These are phyloP conservation scores for Talaromyces pinophilus DNA, from an alignment of 2,329 filamentous ascomycete genomes.

Conservation along the genomic window DNA sequence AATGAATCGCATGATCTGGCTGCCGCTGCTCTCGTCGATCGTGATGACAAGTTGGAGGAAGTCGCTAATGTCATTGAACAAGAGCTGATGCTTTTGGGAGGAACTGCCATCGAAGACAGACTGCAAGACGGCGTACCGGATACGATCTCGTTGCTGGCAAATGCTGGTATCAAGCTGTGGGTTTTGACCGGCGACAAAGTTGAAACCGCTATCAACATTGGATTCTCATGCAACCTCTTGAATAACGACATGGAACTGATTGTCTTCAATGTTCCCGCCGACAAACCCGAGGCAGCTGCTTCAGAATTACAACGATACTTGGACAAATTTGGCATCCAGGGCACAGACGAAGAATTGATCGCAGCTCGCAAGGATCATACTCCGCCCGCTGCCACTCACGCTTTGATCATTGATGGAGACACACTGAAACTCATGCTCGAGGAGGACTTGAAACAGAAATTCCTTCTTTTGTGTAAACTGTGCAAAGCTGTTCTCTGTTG, in stretches of 20 bases:
- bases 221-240: slow-evolving; percentile 95
- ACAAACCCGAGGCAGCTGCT: slow-evolving; percentile 65
- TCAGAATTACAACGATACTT: slow-evolving; percentile 74
- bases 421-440: slow-evolving; percentile 85
- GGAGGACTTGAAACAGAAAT: slow-evolving; percentile 82
- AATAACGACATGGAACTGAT: slow-evolving; percentile 98
- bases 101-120: slow-evolving; percentile 95
- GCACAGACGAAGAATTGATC: slow-evolving; percentile 80
- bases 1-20: slow-evolving; percentile 84
- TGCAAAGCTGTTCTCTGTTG: slow-evolving; percentile 97
- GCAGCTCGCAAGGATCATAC: slow-evolving; percentile 80
- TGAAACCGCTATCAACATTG: slow-evolving; percentile 99
- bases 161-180: slow-evolving; percentile 98
- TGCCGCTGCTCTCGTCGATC: slow-evolving; percentile 76
- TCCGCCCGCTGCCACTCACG: slow-evolving; percentile 82
- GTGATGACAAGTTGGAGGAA: slow-evolving; percentile 89
- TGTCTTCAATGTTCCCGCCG: slow-evolving; percentile 80
- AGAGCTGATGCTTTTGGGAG: slow-evolving; percentile 81
- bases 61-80: slow-evolving; percentile 90
- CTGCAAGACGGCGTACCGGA: slow-evolving; percentile 96
- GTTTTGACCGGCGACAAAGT: slow-evolving; percentile 98
- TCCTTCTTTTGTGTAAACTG: slow-evolving; percentile 91
- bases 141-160: slow-evolving; percentile 84
- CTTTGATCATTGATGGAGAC: slow-evolving; percentile 92
- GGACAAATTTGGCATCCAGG: slow-evolving; percentile 72